Evolutionary conservation across 106 monocot species (phyloP), one percentile per base, ranked within the genome.

Genomic region (Allium sativum): DNA sequence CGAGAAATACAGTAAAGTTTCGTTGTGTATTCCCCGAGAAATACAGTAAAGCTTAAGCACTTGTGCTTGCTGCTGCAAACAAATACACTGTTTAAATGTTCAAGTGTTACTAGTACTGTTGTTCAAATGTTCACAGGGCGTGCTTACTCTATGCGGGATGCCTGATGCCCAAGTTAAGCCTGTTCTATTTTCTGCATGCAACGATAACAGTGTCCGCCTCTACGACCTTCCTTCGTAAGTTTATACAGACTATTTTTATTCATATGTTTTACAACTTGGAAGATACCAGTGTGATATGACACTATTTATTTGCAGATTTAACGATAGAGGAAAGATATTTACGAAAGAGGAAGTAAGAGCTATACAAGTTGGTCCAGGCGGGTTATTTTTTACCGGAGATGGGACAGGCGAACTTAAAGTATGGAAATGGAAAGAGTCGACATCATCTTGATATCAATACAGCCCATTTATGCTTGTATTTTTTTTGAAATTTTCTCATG

Each of bases 151-250:
- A 4, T 58, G 76, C 20, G 92, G 92, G 9, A 82, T 88, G 93
- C 77, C 61, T 55, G 88, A 93, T 70, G 93, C 74, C n/a, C 82
- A 84, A 61, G 73, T 66, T 60, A 93, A 84, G 50, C 93, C 89
- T 10, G 77, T 89, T 8, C 55, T 93, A 61, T 66, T 89, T 55
- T 85, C 80, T 68, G 77, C 89, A 10, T 69, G 73, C 56, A 93
- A 93, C 69, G 87, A 85, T 76, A 89, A 82, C 51, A 76, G 19
- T 43, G 74, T 89, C 64, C 82, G 72, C 61, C 73, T 93, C 19
- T 93, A 93, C 63, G 93, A 93, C 58, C 74, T 93, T 43, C 93
- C 93, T 41, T 89, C 93, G 93, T 93, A 78, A 81, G 93, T 71
- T 44, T 11, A 52, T 55, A 18, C 7, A n/a, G 12, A 47, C 41